Conservation (phyloP, 768 basidiomycete species). For the Termitomyces bulborhizus region DNA sequence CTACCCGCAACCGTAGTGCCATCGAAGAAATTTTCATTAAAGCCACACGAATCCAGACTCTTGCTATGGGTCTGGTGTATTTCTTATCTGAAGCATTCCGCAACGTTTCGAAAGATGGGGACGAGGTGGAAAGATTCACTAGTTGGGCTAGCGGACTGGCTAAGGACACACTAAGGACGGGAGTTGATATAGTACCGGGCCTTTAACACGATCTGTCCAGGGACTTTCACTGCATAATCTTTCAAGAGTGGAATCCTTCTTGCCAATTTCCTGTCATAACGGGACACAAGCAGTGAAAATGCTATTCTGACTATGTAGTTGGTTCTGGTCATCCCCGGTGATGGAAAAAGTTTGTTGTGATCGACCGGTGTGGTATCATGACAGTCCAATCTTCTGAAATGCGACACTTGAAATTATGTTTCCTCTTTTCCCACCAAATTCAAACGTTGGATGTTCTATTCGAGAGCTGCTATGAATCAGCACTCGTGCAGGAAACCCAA, state of each 20-base stretch:
- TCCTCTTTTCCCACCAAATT: slow-evolving; percentile 74
- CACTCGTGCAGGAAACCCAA: not conserved
- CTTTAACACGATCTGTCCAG: slow-evolving; percentile 14
- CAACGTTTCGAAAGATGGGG: slow-evolving; percentile 23
- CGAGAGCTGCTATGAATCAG: slow-evolving; percentile 43
- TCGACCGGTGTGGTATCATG: not conserved
- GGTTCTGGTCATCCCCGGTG: not conserved
- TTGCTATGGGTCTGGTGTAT: slow-evolving; percentile 73
- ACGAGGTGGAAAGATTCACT: slow-evolving; percentile 35
- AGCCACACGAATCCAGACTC: slow-evolving; percentile 52
- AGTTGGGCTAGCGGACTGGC: slow-evolving; percentile 66
- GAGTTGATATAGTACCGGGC: slow-evolving; percentile 46
- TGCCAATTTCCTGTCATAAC: not conserved
- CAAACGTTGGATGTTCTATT: slow-evolving; percentile 67
- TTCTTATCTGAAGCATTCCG: slow-evolving; percentile 49
- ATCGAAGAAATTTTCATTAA: slow-evolving; percentile 81
- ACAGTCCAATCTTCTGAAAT: slow-evolving; percentile 37
- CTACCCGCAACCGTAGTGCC: slow-evolving; percentile 47
- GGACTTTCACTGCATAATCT: too few relatives aligned
- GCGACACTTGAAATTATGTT: slow-evolving; percentile 68
- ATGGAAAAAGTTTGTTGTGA: not conserved
- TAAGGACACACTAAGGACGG: slow-evolving; percentile 60
- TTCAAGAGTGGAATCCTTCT: too few relatives aligned
- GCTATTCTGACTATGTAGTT: not conserved
- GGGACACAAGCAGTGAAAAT: not conserved